A percentile compares a stretch with the other conserved stretches of the same genome.
Conservation (phyloP, 1,139 yeast species). For the Spencermartinsiella ligniputridi region DNA sequence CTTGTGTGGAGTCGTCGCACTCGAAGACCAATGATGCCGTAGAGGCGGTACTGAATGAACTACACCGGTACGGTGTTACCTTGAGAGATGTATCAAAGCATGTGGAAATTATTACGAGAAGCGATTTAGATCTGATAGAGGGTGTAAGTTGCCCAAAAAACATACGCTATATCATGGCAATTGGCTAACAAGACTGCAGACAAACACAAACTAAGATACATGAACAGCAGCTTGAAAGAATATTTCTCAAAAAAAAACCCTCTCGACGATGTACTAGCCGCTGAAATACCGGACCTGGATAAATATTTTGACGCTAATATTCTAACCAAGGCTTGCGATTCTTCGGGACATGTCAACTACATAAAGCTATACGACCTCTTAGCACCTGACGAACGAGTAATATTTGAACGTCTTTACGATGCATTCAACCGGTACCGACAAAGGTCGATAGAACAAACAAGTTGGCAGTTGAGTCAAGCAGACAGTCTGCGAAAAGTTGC, state of each 20-base stretch:
- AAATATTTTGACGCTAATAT: not conserved
- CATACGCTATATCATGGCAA: too few species aligned
- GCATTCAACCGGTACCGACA: constrained; percentile 67
- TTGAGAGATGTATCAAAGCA: constrained; percentile 11
- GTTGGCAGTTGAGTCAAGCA: constrained; percentile 1
- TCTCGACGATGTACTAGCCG: not conserved
- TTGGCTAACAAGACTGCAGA: constrained; percentile 1
- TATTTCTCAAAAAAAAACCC: too few species aligned
- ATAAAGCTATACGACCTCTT: constrained; percentile 21
- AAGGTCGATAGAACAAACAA: constrained; percentile 55
- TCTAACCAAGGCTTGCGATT: not conserved
- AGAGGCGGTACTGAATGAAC: constrained; percentile 8
- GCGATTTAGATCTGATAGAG: constrained; percentile 14
- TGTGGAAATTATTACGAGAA: constrained; percentile 14
- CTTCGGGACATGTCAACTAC: constrained; percentile 19
- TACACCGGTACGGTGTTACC: constrained; percentile 3
- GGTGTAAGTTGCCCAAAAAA: too few species aligned
- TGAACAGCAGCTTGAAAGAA: too few species aligned
- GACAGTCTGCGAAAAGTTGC: not conserved
- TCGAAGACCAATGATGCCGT: constrained; percentile 7
- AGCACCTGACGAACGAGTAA: constrained; percentile 42
- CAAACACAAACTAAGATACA: too few species aligned
- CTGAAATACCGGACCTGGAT: constrained; percentile 4
- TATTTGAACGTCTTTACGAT: constrained; percentile 62
- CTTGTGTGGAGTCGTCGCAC: constrained; percentile 11